phyloP scores from a whole-genome alignment of 2,329 filamentous ascomycete genomes.

The Trichoderma aggressivum region DNA sequence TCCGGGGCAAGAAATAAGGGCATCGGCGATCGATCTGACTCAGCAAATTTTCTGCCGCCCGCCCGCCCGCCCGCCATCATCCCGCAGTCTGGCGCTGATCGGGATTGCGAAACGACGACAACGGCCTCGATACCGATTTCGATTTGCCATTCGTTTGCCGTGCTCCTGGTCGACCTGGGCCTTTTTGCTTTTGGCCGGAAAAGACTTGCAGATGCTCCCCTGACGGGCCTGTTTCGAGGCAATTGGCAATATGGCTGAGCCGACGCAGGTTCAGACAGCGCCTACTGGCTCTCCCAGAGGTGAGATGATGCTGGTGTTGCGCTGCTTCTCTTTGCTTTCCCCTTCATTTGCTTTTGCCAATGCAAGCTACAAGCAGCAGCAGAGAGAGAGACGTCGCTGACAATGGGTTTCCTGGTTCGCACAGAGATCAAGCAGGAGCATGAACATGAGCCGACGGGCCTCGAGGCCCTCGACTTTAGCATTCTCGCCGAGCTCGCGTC shows the following conservation, averaged over 20 bases:
- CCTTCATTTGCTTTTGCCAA: background rate
- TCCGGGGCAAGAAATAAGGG: conserved; percentile 42
- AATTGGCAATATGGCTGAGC: conserved; percentile 41
- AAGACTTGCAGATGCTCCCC: conserved; percentile 23
- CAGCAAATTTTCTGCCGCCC: conserved; percentile 43
- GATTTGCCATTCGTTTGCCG: background rate
- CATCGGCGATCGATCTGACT: conserved; percentile 35
- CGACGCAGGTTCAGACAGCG: conserved; percentile 36
- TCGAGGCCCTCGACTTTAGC: conserved; percentile 36
- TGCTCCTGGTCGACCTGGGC: background rate
- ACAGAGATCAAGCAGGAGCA: conserved; percentile 41
- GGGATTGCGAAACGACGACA: conserved; percentile 3
- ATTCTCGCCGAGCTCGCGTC: conserved; percentile 35
- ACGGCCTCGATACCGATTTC: conserved; percentile 16
- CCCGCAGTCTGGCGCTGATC: conserved; percentile 23
- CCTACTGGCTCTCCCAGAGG: conserved; percentile 35
- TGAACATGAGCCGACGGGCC: conserved; percentile 28
- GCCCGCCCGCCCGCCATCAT: conserved; percentile 30
- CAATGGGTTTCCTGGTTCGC: background rate
- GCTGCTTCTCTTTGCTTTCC: background rate
- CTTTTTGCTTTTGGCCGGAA: background rate
- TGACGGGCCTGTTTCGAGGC: conserved; percentile 26
- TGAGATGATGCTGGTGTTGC: conserved; percentile 22
- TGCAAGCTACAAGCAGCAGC: too few relatives aligned
- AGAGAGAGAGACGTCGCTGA: background rate